A percentile compares a stretch with the other conserved stretches of the same genome.
Conservation (phyloP, 2,329 filamentous ascomycete genomes). For the Talaromyces sp. region DNA sequence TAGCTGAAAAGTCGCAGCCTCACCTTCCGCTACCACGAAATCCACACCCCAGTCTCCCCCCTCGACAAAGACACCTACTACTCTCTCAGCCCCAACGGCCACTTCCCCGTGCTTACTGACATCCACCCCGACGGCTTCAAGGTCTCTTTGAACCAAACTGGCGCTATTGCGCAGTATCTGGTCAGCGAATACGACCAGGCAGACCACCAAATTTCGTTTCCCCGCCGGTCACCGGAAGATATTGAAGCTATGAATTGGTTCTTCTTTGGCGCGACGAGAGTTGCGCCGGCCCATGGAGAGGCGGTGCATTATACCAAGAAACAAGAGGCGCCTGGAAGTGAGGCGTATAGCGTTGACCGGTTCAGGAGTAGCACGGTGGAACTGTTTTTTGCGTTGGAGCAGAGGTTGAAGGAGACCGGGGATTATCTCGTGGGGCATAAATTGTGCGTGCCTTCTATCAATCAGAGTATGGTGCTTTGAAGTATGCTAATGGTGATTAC, state of each 20-base stretch:
- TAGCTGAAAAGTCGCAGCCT: background rate
- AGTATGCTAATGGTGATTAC: background rate
- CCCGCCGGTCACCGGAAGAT: background rate
- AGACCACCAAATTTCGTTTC: background rate
- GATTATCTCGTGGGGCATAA: constrained; percentile 9
- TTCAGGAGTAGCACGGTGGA: background rate
- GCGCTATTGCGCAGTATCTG: background rate
- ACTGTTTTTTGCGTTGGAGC: background rate
- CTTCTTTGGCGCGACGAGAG: background rate
- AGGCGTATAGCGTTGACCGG: background rate
- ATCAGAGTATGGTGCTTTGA: background rate
- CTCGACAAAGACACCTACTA: background rate
- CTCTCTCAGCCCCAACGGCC: background rate
- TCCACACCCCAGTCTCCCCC: background rate
- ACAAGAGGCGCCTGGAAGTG: background rate
- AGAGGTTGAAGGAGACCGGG: background rate
- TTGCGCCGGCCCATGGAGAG: background rate
- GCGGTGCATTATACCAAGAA: background rate
- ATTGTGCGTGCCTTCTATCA: background rate
- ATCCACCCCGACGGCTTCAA: background rate
- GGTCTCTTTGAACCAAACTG: background rate
- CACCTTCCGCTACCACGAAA: background rate
- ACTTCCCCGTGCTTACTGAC: background rate
- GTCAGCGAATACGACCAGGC: background rate
- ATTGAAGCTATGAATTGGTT: constrained; percentile 3